Evolutionary conservation across 306 rosid species (phyloP).

Genomic region (Nissolia schottii): DNA sequence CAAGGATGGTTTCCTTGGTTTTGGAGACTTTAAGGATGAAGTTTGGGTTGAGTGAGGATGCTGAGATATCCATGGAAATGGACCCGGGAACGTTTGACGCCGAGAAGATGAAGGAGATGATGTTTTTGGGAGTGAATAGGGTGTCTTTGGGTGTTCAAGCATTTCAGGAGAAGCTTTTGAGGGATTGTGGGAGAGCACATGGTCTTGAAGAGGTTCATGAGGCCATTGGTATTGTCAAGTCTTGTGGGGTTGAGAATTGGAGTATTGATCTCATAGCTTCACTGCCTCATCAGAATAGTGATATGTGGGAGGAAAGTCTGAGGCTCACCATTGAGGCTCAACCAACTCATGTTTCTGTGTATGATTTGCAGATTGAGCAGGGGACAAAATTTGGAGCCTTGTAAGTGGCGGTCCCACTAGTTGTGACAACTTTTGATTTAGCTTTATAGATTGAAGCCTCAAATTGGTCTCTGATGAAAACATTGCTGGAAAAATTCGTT

Average conservation of each 20-base stretch:
- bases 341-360: conserved; percentile 83
- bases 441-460: no score
- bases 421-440: neutral
- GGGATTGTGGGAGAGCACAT: conserved; percentile 86
- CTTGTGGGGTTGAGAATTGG: conserved; percentile 81
- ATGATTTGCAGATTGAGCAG: conserved; percentile 87
- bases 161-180: conserved; percentile 79
- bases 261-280: conserved; percentile 91
- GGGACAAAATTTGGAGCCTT: conserved; percentile 76
- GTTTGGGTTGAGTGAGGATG: conserved; percentile 55
- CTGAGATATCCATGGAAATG: conserved; percentile 91
- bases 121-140: conserved; percentile 73
- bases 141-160: conserved; percentile 96
- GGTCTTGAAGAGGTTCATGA: conserved; percentile 73
- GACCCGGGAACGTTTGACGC: conserved; percentile 91
- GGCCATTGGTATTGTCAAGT: conserved; percentile 60
- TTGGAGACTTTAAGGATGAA: conserved; percentile 49
- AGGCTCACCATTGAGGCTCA: conserved; percentile 60
- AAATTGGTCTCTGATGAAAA: no score
- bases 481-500: no score
- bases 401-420: conserved; percentile 39
- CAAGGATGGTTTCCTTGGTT: conserved; percentile 54
- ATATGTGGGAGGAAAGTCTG: conserved; percentile 87
- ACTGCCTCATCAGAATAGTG: conserved; percentile 69
- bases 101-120: conserved; percentile 49